These are phyloP conservation scores for Verticillium nonalfalfae DNA, from an alignment of 2,329 filamentous ascomycete species.

Conservation along the genomic window DNA sequence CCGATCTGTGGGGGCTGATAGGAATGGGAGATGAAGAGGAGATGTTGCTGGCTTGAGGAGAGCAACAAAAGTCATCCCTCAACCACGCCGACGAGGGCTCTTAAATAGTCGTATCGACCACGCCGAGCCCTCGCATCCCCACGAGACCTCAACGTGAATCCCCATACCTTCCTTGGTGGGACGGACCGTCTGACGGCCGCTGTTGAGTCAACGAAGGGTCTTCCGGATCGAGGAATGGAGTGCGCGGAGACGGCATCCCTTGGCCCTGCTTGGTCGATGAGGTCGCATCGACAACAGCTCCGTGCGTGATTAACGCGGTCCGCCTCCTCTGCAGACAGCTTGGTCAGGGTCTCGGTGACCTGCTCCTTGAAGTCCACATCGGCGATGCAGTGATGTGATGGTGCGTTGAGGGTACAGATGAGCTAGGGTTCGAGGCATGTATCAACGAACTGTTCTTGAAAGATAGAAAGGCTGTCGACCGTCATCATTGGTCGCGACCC, in stretches of 20 bases:
- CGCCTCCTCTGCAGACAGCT: not conserved
- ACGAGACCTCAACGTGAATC: not conserved
- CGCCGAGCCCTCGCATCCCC: not conserved
- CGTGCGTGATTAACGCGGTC: not conserved
- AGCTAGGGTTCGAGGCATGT: not conserved
- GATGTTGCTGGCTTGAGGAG: not conserved
- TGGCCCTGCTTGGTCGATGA: not conserved
- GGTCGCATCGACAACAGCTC: not conserved
- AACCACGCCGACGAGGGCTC: not conserved
- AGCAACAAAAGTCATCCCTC: not conserved
- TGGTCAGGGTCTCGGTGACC: not conserved
- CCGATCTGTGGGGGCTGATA: too few relatives aligned
- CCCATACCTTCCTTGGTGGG: not conserved
- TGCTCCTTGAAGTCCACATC: not conserved
- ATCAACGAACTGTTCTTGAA: not conserved
- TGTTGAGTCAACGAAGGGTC: not conserved
- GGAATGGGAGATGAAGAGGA: not conserved
- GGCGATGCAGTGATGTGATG: not conserved
- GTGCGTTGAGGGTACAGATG: not conserved
- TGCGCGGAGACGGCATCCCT: not conserved
- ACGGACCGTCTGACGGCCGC: not conserved
- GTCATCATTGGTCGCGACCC: not conserved
- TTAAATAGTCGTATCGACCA: not conserved
- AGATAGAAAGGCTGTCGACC: not conserved
- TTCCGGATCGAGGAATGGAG: not conserved